These are phyloP conservation scores for Arabidopsis arenosa DNA, from an alignment of 345 rosid genomes.

Conservation along the genomic window DNA sequence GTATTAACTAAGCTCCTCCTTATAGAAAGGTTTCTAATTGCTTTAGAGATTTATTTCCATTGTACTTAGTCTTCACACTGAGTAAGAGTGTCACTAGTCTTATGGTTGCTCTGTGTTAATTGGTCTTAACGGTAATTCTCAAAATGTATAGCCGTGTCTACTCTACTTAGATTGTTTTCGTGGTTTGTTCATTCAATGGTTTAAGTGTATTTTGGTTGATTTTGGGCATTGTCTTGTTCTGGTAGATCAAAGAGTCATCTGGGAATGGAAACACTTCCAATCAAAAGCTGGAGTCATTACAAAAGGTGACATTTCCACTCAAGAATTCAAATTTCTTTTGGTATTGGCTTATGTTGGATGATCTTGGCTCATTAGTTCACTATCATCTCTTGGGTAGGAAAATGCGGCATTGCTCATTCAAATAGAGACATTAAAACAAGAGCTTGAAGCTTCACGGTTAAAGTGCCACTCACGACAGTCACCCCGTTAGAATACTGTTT, in stretches of 20 bases:
- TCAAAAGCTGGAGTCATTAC: constrained; percentile 55
- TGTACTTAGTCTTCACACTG: constrained; percentile 14
- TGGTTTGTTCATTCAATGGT: background rate
- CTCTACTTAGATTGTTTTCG: background rate
- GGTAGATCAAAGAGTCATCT: constrained; percentile 57
- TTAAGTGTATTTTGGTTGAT: background rate
- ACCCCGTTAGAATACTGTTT: constrained; percentile 15
- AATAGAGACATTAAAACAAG: constrained; percentile 56
- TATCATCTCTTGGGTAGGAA: constrained; percentile 54
- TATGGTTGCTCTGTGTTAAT: background rate
- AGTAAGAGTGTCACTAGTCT: constrained; percentile 12
- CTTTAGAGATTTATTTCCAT: background rate
- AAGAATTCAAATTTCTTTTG: background rate
- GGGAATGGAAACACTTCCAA: constrained; percentile 47
- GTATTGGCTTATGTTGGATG: background rate
- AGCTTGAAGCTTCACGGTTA: constrained; percentile 52
- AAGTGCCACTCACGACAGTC: constrained; percentile 49
- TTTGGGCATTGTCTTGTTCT: constrained; percentile 16
- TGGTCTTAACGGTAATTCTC: background rate
- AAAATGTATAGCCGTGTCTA: background rate
- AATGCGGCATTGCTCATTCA: constrained; percentile 55
- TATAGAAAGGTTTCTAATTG: background rate
- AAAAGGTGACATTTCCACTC: constrained; percentile 55
- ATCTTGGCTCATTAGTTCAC: constrained; percentile 21
- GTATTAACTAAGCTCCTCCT: constrained; percentile 41